Conservation (phyloP, 192 early-diverging fungal genomes). For the Spizellomyces punctatus region DNA sequence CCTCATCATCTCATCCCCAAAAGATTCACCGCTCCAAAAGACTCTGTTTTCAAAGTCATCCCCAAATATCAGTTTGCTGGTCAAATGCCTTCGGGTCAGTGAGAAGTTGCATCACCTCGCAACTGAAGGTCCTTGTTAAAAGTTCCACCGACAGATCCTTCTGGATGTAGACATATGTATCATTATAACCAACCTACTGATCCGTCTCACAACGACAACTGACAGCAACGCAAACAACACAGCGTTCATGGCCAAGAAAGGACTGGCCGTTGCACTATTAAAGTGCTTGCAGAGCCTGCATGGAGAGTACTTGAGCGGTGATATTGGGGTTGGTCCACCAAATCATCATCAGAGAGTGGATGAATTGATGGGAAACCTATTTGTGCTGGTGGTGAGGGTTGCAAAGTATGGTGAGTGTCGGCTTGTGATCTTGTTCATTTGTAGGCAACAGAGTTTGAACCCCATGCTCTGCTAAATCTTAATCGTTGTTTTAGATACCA, state of each 20-base stretch:
- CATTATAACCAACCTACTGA: constrained; percentile 40
- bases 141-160: neutral
- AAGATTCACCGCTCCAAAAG: constrained; percentile 48
- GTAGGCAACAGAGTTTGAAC: neutral
- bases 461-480: neutral
- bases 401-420: constrained; percentile 41
- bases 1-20: neutral
- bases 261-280: constrained; percentile 22
- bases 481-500: constrained; percentile 34
- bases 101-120: neutral
- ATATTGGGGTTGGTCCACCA: too few species aligned
- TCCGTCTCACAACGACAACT: constrained; percentile 30
- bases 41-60: constrained; percentile 45
- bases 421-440: neutral
- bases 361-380: constrained; percentile 42
- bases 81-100: constrained; percentile 48
- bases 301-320: constrained; percentile 3
- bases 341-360: constrained; percentile 11
- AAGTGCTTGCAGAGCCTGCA: constrained; percentile 14
- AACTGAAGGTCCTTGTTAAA: neutral
- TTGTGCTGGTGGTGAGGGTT: constrained; percentile 39
- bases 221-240: constrained; percentile 34
- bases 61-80: constrained; percentile 40
- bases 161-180: constrained; percentile 7
- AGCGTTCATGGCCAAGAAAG: constrained; percentile 37